A percentile compares a stretch with the other conserved stretches of the same genome.
phyloP scores from a whole-genome alignment of 768 basidiomycete species.

The Lentinula guzmanii region DNA sequence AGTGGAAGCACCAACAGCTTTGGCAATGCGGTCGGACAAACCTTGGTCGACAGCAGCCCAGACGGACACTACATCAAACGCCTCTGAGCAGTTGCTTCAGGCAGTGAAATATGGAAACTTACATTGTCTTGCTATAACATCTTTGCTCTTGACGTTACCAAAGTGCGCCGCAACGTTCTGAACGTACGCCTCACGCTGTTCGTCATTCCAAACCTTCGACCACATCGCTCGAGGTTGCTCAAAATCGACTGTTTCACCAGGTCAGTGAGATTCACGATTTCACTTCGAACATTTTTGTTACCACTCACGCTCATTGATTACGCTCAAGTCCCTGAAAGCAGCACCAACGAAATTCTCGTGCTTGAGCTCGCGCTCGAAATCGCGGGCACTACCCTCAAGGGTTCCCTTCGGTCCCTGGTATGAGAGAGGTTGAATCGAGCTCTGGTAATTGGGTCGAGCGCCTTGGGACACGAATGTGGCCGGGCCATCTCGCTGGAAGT shows the following conservation, averaged over 20 bases:
- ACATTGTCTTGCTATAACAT: conserved; percentile 64
- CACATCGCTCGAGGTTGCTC: conserved; percentile 76
- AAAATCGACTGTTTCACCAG: conserved; percentile 58
- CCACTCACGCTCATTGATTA: conserved; percentile 67
- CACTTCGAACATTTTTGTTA: not conserved
- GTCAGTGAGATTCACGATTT: not conserved
- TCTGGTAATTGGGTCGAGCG: conserved; percentile 81
- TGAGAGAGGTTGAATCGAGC: conserved; percentile 64
- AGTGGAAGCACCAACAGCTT: conserved; percentile 53
- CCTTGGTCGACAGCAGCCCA: conserved; percentile 76
- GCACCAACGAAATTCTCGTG: conserved; percentile 77
- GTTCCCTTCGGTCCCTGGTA: conserved; percentile 48
- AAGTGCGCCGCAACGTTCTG: conserved; percentile 64
- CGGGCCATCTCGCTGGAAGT: conserved; percentile 90
- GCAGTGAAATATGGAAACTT: conserved; percentile 24
- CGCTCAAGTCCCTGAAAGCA: conserved; percentile 62
- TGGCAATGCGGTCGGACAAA: conserved; percentile 74
- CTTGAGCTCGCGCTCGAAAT: conserved; percentile 30
- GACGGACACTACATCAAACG: conserved; percentile 50
- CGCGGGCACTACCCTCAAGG: conserved; percentile 33
- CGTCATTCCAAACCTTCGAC: conserved; percentile 60
- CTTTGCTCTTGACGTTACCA: conserved; percentile 50
- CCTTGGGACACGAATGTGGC: conserved; percentile 75
- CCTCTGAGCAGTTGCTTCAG: not conserved
- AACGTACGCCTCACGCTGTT: conserved; percentile 54